Conservation (phyloP, 2,329 filamentous ascomycete species). For the Ophiostoma himal-ulmi region DNA sequence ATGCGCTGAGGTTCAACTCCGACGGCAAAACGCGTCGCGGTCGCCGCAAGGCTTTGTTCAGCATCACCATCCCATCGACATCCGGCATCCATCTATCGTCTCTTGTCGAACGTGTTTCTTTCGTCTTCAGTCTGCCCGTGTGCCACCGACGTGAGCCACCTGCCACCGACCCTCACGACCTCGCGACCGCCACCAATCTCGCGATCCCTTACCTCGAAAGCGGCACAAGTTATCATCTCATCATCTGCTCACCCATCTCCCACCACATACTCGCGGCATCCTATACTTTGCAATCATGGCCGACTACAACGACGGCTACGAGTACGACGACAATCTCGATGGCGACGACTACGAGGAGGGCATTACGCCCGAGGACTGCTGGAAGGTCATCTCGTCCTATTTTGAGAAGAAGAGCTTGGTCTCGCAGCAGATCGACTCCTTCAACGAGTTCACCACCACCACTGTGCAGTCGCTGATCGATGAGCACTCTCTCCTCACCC, state of each 20-base stretch:
- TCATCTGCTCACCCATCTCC: neutral
- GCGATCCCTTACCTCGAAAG: neutral
- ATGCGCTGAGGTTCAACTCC: slow-evolving; percentile 23
- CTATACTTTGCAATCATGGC: slow-evolving; percentile 40
- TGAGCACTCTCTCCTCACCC: slow-evolving; percentile 84
- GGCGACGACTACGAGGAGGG: slow-evolving; percentile 65
- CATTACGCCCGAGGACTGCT: slow-evolving; percentile 96
- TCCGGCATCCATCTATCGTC: neutral
- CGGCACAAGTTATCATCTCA: neutral
- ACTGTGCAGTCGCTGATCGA: slow-evolving; percentile 94
- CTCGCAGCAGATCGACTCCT: slow-evolving; percentile 96
- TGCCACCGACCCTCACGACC: neutral
- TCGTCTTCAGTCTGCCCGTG: neutral
- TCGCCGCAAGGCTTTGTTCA: slow-evolving; percentile 18
- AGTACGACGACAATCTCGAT: slow-evolving; percentile 42
- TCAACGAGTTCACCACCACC: slow-evolving; percentile 90
- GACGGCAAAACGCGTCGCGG: slow-evolving; percentile 24
- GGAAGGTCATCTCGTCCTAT: slow-evolving; percentile 95
- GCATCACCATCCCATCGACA: neutral
- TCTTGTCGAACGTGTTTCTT: neutral
- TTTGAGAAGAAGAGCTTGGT: slow-evolving; percentile 95
- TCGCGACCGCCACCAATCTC: neutral
- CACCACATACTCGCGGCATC: neutral
- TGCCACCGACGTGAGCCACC: neutral
- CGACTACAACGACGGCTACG: slow-evolving; percentile 51